A percentile compares a stretch with the other conserved stretches of the same genome.
phyloP scores from a whole-genome alignment of 2,329 filamentous ascomycete species.

The Huntiella decipiens region DNA sequence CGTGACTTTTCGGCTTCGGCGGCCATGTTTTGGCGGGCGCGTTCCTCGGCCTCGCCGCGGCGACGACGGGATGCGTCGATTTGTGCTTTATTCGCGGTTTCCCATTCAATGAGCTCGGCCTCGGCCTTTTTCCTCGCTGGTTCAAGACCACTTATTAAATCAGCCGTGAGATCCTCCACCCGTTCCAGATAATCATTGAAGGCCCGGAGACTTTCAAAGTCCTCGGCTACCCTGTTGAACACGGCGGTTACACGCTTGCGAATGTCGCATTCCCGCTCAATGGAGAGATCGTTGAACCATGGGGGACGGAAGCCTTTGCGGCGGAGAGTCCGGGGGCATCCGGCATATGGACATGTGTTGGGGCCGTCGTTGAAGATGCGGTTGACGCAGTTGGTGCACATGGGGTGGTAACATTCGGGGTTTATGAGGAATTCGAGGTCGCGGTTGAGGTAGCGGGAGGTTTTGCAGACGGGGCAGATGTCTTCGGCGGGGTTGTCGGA shows the following conservation, averaged over 20 bases:
- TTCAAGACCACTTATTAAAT: conserved; percentile 57
- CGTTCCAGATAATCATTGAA: conserved; percentile 93
- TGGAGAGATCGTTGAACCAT: conserved; percentile 71
- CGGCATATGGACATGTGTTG: conserved; percentile 77
- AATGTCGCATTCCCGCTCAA: conserved; percentile 90
- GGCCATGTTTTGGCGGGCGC: conserved; percentile 39
- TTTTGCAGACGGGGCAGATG: conserved; percentile 94
- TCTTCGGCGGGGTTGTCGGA: conserved; percentile 29
- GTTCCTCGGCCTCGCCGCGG: conserved; percentile 36
- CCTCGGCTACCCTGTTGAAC: conserved; percentile 77
- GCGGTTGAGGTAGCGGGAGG: conserved; percentile 81
- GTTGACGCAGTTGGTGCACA: conserved; percentile 92
- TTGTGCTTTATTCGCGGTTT: conserved; percentile 49
- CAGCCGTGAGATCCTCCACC: conserved; percentile 77
- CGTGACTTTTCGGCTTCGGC: conserved; percentile 42
- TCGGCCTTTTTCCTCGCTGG: conserved; percentile 35
- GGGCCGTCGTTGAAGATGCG: conserved; percentile 86
- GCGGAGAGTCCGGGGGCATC: conserved; percentile 71
- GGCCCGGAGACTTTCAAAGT: conserved; percentile 66
- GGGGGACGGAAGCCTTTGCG: conserved; percentile 69
- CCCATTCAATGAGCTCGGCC: conserved; percentile 36
- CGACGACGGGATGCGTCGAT: conserved; percentile 42
- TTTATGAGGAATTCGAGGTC: conserved; percentile 94
- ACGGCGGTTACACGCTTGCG: conserved; percentile 55
- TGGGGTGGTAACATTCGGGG: conserved; percentile 95